Conservation (phyloP, 2,329 filamentous ascomycete genomes). For the Aspergillus pseudotamarii region DNA sequence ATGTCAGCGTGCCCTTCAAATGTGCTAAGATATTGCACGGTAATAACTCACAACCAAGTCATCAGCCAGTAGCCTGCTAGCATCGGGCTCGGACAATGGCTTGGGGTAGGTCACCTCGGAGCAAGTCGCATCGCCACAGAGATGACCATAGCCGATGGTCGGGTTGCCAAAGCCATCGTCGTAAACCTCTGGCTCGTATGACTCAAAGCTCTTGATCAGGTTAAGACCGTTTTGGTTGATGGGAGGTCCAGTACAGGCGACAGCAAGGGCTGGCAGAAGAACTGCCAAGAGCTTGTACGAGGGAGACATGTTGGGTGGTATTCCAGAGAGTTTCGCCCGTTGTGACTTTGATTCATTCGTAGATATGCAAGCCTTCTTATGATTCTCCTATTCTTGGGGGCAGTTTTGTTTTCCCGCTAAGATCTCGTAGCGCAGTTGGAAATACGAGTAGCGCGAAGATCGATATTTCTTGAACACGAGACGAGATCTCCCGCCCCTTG, state of each 20-base stretch:
- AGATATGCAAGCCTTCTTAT: background rate
- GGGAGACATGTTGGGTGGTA: constrained; percentile 8
- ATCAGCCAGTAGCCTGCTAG: constrained; percentile 43
- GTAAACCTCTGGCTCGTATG: constrained; percentile 32
- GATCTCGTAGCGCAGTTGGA: background rate
- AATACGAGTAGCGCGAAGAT: background rate
- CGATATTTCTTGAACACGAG: background rate
- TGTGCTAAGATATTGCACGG: constrained; percentile 14
- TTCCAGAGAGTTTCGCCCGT: background rate
- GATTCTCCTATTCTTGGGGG: background rate
- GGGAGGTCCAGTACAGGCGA: constrained; percentile 22
- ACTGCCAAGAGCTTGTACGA: constrained; percentile 5
- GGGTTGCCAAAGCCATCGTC: constrained; percentile 51
- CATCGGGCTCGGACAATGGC: constrained; percentile 47
- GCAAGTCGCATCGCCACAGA: constrained; percentile 48
- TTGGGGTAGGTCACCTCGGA: constrained; percentile 51
- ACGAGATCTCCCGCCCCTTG: background rate
- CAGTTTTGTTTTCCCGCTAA: background rate
- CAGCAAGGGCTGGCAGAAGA: constrained; percentile 7
- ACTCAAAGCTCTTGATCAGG: constrained; percentile 44
- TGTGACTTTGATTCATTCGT: too few relatives aligned
- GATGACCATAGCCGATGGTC: constrained; percentile 56
- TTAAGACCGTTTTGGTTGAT: constrained; percentile 39
- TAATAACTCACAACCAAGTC: constrained; percentile 38
- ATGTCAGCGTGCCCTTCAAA: background rate